phyloP scores from a whole-genome alignment of 2,329 filamentous ascomycete species.

The Xylariaceae sp. region DNA sequence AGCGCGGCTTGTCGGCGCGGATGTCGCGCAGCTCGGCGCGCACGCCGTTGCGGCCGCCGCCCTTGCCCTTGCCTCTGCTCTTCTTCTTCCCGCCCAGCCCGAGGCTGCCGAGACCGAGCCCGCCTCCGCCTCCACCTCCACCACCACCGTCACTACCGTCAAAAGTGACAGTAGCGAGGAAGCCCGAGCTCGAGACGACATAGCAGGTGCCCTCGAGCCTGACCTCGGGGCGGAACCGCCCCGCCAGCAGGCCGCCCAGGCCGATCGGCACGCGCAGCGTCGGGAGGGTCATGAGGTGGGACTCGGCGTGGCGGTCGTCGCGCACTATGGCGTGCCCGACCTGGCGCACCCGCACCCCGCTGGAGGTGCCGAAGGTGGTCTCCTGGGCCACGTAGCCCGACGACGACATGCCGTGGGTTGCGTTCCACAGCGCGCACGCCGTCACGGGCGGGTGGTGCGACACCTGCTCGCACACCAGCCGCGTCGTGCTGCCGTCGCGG shows the following conservation, averaged over 20 bases:
- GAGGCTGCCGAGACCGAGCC: no score
- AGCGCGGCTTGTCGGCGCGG: conserved; percentile 15
- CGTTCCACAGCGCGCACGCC: conserved; percentile 19
- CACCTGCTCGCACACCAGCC: conserved; percentile 20
- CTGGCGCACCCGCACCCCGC: conserved; percentile 17
- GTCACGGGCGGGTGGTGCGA: conserved; percentile 24
- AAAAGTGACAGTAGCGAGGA: conserved; percentile 18
- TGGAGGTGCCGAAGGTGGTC: conserved; percentile 15
- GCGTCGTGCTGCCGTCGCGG: conserved; percentile 18
- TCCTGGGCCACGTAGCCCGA: conserved; percentile 19
- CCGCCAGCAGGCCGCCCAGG: conserved; percentile 16
- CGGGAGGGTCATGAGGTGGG: conserved; percentile 21
- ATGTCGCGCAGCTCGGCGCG: conserved; percentile 14
- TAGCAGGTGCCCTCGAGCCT: conserved; percentile 21
- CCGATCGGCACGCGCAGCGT: conserved; percentile 16
- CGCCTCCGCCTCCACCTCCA: no score
- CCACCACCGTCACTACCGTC: no score
- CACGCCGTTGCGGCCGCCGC: conserved; percentile 15
- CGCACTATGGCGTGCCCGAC: conserved; percentile 19
- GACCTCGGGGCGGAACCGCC: conserved; percentile 10
- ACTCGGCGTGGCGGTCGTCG: conserved; percentile 26
- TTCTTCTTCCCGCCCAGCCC: no score
- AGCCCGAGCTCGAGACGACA: conserved; percentile 20
- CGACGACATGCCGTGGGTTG: conserved; percentile 15
- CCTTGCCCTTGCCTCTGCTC: conserved; percentile 9